phyloP scores from a whole-genome alignment of 2,329 filamentous ascomycete species.

The Diaporthe eres region DNA sequence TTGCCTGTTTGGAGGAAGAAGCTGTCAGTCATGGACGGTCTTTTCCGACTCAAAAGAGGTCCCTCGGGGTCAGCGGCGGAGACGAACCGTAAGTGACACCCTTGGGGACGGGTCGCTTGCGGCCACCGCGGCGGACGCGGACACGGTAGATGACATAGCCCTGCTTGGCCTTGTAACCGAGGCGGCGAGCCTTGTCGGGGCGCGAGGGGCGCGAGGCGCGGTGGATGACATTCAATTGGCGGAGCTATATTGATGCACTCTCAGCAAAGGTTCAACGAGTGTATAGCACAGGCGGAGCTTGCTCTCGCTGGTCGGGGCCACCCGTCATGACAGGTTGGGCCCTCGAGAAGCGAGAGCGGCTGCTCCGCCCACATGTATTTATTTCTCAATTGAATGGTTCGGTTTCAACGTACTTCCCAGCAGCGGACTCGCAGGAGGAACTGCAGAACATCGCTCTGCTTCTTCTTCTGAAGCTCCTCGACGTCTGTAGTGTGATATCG shows the following conservation, averaged over 20 bases:
- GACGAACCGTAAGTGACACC: conserved; percentile 95
- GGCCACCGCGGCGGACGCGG: conserved; percentile 97
- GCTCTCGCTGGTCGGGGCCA: conserved; percentile 51
- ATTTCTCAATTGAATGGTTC: conserved; percentile 48
- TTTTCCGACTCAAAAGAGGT: neutral
- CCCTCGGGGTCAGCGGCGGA: neutral
- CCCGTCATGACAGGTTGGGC: conserved; percentile 18
- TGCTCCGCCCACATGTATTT: conserved; percentile 45
- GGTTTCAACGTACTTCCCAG: conserved; percentile 92
- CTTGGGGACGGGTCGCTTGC: conserved; percentile 97
- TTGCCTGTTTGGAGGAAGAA: conserved; percentile 77
- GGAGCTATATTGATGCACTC: conserved; percentile 99
- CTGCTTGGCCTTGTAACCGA: conserved; percentile 99
- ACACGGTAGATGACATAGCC: conserved; percentile 99
- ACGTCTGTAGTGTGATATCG: conserved; percentile 67
- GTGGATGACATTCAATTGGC: conserved; percentile 99
- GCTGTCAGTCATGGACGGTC: conserved; percentile 21
- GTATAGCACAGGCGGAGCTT: conserved; percentile 80
- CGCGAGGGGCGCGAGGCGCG: conserved; percentile 97
- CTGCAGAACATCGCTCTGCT: conserved; percentile 99
- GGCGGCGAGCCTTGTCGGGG: conserved; percentile 99
- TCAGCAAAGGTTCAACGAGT: conserved; percentile 99
- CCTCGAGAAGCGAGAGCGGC: conserved; percentile 34
- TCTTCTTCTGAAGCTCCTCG: conserved; percentile 99
- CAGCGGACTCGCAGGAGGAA: conserved; percentile 99